Evolutionary conservation across 2,329 filamentous ascomycete genomes (phyloP).

Genomic region (Penicillium sp.): DNA sequence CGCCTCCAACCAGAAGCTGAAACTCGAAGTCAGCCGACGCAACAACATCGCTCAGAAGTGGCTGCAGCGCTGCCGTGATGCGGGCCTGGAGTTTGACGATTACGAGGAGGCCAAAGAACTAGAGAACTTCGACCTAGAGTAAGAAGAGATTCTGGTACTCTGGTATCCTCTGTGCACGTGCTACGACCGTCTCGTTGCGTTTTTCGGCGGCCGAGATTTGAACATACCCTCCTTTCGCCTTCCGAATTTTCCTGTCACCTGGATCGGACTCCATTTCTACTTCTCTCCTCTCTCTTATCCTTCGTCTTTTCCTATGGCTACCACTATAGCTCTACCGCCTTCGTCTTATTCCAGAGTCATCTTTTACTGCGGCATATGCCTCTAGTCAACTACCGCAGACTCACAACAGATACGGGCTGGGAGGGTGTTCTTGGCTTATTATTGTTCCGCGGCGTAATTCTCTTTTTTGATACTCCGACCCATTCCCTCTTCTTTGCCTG

Average conservation of each 20-base stretch:
- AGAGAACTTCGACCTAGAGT: slow-evolving; percentile 42
- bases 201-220: slow-evolving; percentile 26
- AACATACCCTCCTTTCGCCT: slow-evolving; percentile 31
- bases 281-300: slow-evolving; percentile 5
- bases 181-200: slow-evolving; percentile 30
- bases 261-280: slow-evolving; percentile 1
- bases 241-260: slow-evolving; percentile 12
- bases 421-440: not conserved
- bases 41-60: slow-evolving; percentile 68
- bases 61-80: slow-evolving; percentile 52
- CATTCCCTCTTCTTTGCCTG: slow-evolving; percentile 18
- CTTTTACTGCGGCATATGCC: not conserved
- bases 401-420: not conserved
- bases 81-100: slow-evolving; percentile 54
- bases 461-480: slow-evolving; percentile 21
- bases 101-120: slow-evolving; percentile 50
- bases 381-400: not conserved
- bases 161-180: slow-evolving; percentile 30
- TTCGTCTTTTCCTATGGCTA: slow-evolving; percentile 8
- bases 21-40: slow-evolving; percentile 82
- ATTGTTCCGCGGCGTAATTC: slow-evolving; percentile 14
- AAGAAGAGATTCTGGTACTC: slow-evolving; percentile 20
- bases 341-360: not conserved
- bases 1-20: slow-evolving; percentile 91
- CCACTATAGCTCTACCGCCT: not conserved